Evolutionary conservation across 2,329 filamentous ascomycete species (phyloP).

Genomic region (Dothistroma septosporum): DNA sequence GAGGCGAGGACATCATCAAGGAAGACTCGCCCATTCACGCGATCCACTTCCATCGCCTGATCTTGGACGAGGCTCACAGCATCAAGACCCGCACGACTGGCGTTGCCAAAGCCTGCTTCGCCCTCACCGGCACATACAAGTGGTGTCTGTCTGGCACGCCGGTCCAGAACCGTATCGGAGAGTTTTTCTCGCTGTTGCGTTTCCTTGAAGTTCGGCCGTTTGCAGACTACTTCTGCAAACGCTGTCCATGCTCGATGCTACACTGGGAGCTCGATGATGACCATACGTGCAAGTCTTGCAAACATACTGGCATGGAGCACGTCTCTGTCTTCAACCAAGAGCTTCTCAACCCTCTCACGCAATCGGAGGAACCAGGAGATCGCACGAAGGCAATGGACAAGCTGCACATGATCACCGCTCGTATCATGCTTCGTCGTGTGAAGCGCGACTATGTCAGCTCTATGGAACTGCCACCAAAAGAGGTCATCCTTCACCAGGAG

Average conservation of each 20-base stretch:
- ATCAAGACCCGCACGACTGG: slow-evolving; percentile 89
- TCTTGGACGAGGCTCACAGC: slow-evolving; percentile 91
- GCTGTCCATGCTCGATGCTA: slow-evolving; percentile 72
- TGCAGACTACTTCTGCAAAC: slow-evolving; percentile 89
- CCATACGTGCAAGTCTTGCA: slow-evolving; percentile 67
- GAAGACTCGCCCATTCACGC: slow-evolving; percentile 73
- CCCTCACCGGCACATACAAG: slow-evolving; percentile 79
- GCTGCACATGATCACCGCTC: slow-evolving; percentile 80
- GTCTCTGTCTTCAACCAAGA: slow-evolving; percentile 92
- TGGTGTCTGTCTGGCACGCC: slow-evolving; percentile 96
- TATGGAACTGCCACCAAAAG: slow-evolving; percentile 95
- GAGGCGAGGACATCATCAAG: slow-evolving; percentile 75
- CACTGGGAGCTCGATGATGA: slow-evolving; percentile 77
- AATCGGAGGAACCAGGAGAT: slow-evolving; percentile 44
- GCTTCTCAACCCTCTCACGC: slow-evolving; percentile 71
- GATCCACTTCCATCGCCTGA: slow-evolving; percentile 82
- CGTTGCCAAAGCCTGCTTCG: slow-evolving; percentile 93
- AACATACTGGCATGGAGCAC: slow-evolving; percentile 60
- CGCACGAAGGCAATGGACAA: slow-evolving; percentile 72
- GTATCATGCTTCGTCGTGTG: slow-evolving; percentile 91
- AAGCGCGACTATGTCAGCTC: slow-evolving; percentile 91
- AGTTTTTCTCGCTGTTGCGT: slow-evolving; percentile 58
- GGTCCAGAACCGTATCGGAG: slow-evolving; percentile 60
- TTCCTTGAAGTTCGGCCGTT: slow-evolving; percentile 88
- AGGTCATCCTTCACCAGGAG: slow-evolving; percentile 85